Base-by-base conservation (phyloP, 2,329 filamentous ascomycete genomes). In the Neurospora sp. region DNA sequence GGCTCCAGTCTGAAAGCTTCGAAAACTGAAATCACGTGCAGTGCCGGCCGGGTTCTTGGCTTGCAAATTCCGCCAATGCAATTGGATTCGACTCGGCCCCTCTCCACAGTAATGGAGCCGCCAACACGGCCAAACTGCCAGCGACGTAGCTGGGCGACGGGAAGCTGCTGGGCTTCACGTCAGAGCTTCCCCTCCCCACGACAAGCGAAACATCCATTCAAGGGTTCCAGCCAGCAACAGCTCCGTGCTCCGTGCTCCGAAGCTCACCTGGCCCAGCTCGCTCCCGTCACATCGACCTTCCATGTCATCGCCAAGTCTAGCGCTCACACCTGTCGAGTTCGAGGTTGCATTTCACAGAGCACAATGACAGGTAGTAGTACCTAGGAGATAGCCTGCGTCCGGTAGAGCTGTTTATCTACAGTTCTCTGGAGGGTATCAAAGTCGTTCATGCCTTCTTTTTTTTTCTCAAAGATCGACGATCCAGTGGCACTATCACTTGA, bases 1-100 rank as follows among this genome's bases (percentile, higher is more conserved):
- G 70, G 66, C 70, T 33, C 38, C 38, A 39, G 38, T 39, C 7
- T 39, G 68, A 40, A 10, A 67, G 66, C 66, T 67, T 19, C n/a
- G 43, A 33, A 33, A 33, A 33, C 28, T 33, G 28, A 33, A 33
- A 42, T 73, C 72, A 74, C 73, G 72, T 73, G 72, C 28, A n/a
- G 66, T 19, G 42, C 42, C 19, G 28, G 23, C 52, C 52, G 28
- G 52, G 52, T 62, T 52, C 68, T 69, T 42, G 46, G 58, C 39
- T 73, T 42, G 69, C 58, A 71, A 74, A 74, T 72, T 72, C 62
- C 17, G 28, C 28, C 6, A 28, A 28, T 28, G 28, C 28, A 28
- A 15, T n/a, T 67, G 33, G 28, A 15, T 52, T 19, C 43, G 19
- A 52, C 43, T 28, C 19, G 15, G n/a, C 73, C 71, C 1, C 84